Percentiles rank a stretch among this genome's conserved stretches.
phyloP scores from a whole-genome alignment of 257 asterid genomes.

The Dorcoceras hygrometricum region DNA sequence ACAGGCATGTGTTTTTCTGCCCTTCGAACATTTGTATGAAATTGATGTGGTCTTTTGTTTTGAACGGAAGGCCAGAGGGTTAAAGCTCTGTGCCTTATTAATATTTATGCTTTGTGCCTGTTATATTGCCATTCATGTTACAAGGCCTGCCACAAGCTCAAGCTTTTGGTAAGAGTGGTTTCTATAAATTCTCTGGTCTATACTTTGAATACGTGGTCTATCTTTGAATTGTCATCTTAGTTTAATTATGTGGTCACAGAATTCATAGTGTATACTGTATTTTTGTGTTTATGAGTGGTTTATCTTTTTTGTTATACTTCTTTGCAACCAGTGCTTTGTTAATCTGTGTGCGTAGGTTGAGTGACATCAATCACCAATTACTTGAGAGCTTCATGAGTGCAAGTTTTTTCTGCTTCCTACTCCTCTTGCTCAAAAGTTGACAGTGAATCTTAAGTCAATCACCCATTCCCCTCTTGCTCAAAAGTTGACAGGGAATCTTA shows the following conservation, averaged over 20 bases:
- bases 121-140: not conserved
- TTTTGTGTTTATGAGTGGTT: not conserved
- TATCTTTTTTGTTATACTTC: not conserved
- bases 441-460: no score
- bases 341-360: not conserved
- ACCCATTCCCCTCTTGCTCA: not conserved
- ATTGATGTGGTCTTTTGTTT: constrained; percentile 6
- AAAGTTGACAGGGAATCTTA: not conserved
- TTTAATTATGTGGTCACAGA: not conserved
- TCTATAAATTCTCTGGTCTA: not conserved
- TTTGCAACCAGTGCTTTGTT: not conserved
- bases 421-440: not conserved
- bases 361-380: not conserved
- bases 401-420: not conserved
- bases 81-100: not conserved
- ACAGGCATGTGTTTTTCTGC: constrained; percentile 44
- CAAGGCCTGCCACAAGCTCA: not conserved
- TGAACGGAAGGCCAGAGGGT: not conserved
- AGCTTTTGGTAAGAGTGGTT: not conserved
- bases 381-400: not conserved
- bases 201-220: not conserved
- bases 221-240: not conserved
- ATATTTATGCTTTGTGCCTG: not conserved
- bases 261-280: not conserved
- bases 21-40: not conserved